Base-by-base conservation (phyloP, 768 basidiomycete species). In the Leccinum obscurum region DNA sequence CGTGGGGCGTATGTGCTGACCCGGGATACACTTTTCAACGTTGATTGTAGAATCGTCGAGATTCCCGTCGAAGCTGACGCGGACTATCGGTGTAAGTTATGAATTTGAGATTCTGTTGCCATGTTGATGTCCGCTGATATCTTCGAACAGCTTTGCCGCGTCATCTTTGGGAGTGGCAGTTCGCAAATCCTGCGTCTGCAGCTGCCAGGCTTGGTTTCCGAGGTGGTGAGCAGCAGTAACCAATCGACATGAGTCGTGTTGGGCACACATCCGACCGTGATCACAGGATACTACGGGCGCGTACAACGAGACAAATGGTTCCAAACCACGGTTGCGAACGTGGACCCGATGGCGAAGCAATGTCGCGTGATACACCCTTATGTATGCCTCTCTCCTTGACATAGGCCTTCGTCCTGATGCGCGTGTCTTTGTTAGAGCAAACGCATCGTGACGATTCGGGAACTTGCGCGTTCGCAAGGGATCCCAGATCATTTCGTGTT, bases 271-370 rank as follows among this genome's bases (percentile, higher is more conserved):
- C 49, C 53, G 41, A 61, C 48, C 4, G 30, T 14, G 10, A 52
- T 35, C 8, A 76, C 77, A 85, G 74, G 77, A 66, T 56, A 86
- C 78, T 83, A 84, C 62, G 87, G 85, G 6, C 83, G 91, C 8
- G 75, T 92, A 14, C 81, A 87, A 61, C 70, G 74, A 54, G 68
- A 83, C 22, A 67, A 67, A 8, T 84, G 80, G 66, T 93, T 93
- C 66, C 82, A 81, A 44, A 92, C 91, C 0, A 92, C 86, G 0
- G 87, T 91, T 14, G 90, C 89, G 0, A 92, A 93, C 59, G 80
- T 93, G 44, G 85, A 86, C 54, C 90, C 90, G 0, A 90, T 84
- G 2, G 91, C 89, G 4, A 93, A 92, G 68, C 91, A 92, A 64
- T 81, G 82, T 61, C 79, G 78, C 44, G 86, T 92, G 14, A 75